phyloP scores from a whole-genome alignment of 2,329 filamentous ascomycete genomes.

The Bipolaris cookei region DNA sequence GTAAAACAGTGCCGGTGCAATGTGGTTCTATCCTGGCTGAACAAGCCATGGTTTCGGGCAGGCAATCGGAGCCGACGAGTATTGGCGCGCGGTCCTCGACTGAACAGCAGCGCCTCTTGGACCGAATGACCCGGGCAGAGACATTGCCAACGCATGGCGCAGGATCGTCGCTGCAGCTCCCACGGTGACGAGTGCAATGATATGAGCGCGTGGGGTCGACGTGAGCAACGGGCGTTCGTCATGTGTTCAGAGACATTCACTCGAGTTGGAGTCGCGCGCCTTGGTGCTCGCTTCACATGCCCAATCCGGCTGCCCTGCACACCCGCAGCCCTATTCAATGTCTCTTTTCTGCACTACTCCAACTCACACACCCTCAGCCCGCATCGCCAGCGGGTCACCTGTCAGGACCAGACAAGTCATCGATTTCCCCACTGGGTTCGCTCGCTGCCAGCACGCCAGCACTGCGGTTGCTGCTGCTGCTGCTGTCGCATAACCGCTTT shows the following conservation, averaged over 20 bases:
- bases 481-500: neutral
- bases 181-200: neutral
- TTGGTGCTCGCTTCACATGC: constrained; percentile 33
- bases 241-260: constrained; percentile 27
- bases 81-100: constrained; percentile 10
- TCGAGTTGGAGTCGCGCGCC: constrained; percentile 15
- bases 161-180: constrained; percentile 11
- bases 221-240: constrained; percentile 10
- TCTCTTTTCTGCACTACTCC: constrained; percentile 17
- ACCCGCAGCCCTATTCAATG: constrained; percentile 6
- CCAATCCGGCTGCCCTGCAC: constrained; percentile 4
- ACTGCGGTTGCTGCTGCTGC: no score
- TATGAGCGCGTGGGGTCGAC: constrained; percentile 24
- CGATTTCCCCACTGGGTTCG: constrained; percentile 5
- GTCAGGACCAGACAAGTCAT: constrained; percentile 13
- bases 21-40: constrained; percentile 39
- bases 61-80: constrained; percentile 20
- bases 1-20: constrained; percentile 19
- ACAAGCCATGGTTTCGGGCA: constrained; percentile 25
- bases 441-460: neutral
- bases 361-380: constrained; percentile 13
- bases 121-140: constrained; percentile 8
- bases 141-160: constrained; percentile 13
- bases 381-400: constrained; percentile 25
- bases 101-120: neutral